These are phyloP conservation scores for Pseudohyphozyma bogoriensis DNA, from an alignment of 768 basidiomycete species.

Conservation along the genomic window DNA sequence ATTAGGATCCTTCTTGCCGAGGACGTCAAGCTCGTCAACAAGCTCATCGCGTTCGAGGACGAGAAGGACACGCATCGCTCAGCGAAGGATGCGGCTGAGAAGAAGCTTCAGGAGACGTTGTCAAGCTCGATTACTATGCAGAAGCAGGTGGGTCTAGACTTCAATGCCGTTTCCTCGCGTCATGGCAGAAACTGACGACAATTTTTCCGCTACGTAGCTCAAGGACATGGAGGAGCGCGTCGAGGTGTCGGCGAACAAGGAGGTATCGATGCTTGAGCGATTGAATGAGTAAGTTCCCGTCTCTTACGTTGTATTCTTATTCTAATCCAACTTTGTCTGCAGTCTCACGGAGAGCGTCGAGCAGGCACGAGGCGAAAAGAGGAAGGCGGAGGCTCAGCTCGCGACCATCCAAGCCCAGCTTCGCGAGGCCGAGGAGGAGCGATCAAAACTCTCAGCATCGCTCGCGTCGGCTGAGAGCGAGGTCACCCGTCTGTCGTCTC, in stretches of 20 bases:
- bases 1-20: conserved; percentile 74
- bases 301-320: not conserved
- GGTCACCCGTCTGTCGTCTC: not conserved
- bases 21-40: conserved; percentile 71
- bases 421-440: conserved; percentile 64
- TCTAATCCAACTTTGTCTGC: conserved; percentile 36
- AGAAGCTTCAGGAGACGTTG: conserved; percentile 73
- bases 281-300: conserved; percentile 39
- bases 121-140: conserved; percentile 77
- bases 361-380: conserved; percentile 52
- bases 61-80: conserved; percentile 78
- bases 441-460: conserved; percentile 61
- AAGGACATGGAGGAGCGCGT: conserved; percentile 68
- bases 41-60: conserved; percentile 72
- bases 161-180: not conserved
- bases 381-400: conserved; percentile 56
- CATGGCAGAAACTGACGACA: not conserved
- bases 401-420: conserved; percentile 65
- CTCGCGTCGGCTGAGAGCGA: conserved; percentile 60
- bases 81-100: conserved; percentile 90
- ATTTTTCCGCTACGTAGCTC: conserved; percentile 52
- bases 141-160: conserved; percentile 40
- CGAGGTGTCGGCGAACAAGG: conserved; percentile 45
- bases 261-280: conserved; percentile 46
- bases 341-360: conserved; percentile 56